These are phyloP conservation scores for Aspergillus ustus DNA, from an alignment of 2,329 filamentous ascomycete species.

Conservation along the genomic window DNA sequence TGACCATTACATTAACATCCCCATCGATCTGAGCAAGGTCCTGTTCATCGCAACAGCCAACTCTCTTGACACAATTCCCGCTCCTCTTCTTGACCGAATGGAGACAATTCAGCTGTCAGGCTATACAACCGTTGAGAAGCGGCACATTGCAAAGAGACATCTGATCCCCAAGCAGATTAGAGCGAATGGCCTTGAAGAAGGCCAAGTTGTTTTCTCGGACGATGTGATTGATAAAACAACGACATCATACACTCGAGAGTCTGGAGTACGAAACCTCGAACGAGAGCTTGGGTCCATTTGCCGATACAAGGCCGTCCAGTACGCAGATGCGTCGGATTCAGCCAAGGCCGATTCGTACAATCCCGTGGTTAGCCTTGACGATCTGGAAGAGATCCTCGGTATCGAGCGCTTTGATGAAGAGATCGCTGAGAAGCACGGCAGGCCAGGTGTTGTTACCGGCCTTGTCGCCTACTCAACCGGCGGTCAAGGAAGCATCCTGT, in stretches of 20 bases:
- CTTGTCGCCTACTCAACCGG: conserved; percentile 93
- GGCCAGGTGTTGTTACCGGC: conserved; percentile 92
- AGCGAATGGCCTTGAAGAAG: conserved; percentile 79
- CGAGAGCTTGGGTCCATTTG: conserved; percentile 94
- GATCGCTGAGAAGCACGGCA: conserved; percentile 80
- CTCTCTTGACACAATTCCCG: conserved; percentile 88
- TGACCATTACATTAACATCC: conserved; percentile 95
- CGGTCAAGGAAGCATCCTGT: conserved; percentile 92
- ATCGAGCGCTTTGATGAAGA: conserved; percentile 95
- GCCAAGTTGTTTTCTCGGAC: conserved; percentile 76
- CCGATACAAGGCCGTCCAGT: conserved; percentile 93
- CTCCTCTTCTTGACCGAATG: conserved; percentile 95
- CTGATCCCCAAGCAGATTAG: conserved; percentile 95
- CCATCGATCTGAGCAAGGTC: conserved; percentile 93
- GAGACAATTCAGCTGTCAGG: conserved; percentile 92
- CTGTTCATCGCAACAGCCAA: conserved; percentile 98
- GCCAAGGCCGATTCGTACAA: conserved; percentile 72
- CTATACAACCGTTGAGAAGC: conserved; percentile 96
- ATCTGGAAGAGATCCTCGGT: conserved; percentile 88
- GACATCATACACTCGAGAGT: conserved; percentile 93
- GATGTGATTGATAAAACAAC: conserved; percentile 95
- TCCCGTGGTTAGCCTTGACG: conserved; percentile 72
- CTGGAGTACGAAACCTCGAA: conserved; percentile 93
- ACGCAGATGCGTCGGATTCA: conserved; percentile 83
- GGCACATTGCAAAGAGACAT: conserved; percentile 89